These are phyloP conservation scores for Coleophoma cylindrospora DNA, from an alignment of 2,329 filamentous ascomycete genomes.

Conservation along the genomic window DNA sequence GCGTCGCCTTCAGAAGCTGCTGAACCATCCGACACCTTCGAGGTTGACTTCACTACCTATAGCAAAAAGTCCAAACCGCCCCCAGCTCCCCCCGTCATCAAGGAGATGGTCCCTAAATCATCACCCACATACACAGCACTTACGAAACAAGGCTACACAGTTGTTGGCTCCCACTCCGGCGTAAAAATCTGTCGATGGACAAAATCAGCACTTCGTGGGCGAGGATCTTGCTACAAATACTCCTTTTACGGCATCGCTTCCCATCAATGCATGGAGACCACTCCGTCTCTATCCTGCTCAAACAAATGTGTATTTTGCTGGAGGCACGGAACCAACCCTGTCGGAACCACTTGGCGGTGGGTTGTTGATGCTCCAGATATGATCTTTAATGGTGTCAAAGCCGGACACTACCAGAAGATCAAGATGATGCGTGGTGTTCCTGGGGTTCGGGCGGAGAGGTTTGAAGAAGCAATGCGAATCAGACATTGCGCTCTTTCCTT, in stretches of 20 bases:
- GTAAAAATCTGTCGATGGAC: conserved; percentile 99
- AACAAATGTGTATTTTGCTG: conserved; percentile 99
- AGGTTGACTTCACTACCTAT: conserved; percentile 83
- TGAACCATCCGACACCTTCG: conserved; percentile 45
- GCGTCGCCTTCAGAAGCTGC: conserved; percentile 21
- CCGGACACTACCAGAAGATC: conserved; percentile 93
- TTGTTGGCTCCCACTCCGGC: conserved; percentile 90
- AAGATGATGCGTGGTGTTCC: conserved; percentile 95
- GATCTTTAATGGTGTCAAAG: conserved; percentile 87
- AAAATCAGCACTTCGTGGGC: conserved; percentile 88
- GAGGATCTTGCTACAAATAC: conserved; percentile 95
- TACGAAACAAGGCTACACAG: conserved; percentile 94
- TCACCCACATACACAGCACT: conserved; percentile 86
- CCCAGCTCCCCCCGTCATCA: conserved; percentile 41
- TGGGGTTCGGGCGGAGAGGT: conserved; percentile 85
- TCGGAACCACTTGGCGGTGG: conserved; percentile 96
- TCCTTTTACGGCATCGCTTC: conserved; percentile 96
- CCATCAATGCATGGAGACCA: conserved; percentile 98
- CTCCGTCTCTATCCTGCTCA: conserved; percentile 88
- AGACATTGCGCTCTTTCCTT: conserved; percentile 88
- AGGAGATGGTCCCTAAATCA: conserved; percentile 91
- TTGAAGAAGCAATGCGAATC: conserved; percentile 88
- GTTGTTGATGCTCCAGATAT: conserved; percentile 84
- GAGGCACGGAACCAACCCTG: conserved; percentile 95
- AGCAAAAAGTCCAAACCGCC: conserved; percentile 41